phyloP scores from a whole-genome alignment of 2,329 filamentous ascomycete genomes.

The Trichoderma harzianum region DNA sequence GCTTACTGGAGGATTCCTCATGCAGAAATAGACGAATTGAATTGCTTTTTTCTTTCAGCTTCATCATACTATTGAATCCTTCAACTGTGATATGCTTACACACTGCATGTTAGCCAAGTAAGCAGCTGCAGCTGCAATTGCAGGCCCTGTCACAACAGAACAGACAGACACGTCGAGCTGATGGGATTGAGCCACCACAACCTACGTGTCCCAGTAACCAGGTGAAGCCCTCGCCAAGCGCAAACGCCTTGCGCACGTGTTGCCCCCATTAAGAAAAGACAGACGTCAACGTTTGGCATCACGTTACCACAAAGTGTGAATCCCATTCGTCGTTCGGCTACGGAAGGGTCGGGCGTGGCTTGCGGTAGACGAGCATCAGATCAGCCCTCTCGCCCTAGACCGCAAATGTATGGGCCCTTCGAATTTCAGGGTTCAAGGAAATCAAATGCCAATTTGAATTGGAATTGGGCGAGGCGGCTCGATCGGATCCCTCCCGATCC shows the following conservation, averaged over 20 bases:
- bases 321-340: not conserved
- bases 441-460: not conserved
- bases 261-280: not conserved
- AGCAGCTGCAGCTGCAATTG: not conserved
- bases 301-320: not conserved
- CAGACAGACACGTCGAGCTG: not conserved
- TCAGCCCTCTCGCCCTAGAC: not conserved
- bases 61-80: not conserved
- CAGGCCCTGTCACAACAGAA: not conserved
- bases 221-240: not conserved
- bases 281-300: not conserved
- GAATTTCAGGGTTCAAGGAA: slow-evolving; percentile 3
- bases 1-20: not conserved
- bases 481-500: slow-evolving; percentile 8
- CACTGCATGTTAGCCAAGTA: not conserved
- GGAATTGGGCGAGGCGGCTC: not conserved
- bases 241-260: not conserved
- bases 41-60: not conserved
- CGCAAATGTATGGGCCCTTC: not conserved
- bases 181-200: not conserved
- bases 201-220: not conserved
- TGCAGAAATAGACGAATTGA: not conserved
- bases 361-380: slow-evolving; percentile 8
- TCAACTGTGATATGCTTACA: not conserved
- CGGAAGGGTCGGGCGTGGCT: slow-evolving; percentile 16